Evolutionary conservation across 345 rosid genomes (phyloP).

Genomic region (Bruguiera parviflora): DNA sequence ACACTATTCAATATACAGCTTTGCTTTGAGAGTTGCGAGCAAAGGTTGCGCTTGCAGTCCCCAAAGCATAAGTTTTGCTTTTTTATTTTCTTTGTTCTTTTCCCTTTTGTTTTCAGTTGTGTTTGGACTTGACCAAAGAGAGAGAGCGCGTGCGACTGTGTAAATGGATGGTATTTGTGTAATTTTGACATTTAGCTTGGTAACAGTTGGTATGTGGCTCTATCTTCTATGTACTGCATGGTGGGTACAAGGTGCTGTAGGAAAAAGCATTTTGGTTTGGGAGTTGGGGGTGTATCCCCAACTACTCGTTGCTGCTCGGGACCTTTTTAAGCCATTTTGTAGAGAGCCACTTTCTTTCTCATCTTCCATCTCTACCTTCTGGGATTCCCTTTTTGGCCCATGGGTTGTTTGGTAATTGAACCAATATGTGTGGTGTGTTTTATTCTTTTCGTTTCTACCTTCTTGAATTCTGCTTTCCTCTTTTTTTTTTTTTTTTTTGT

Average conservation of each 20-base stretch:
- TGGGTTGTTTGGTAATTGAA: neutral
- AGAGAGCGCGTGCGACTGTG: neutral
- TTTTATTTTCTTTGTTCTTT: conserved; percentile 20
- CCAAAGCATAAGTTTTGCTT: conserved; percentile 38
- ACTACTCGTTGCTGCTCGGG: conserved; percentile 20
- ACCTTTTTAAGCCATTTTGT: conserved; percentile 14
- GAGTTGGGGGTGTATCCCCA: conserved; percentile 24
- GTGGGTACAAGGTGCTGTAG: conserved; percentile 6
- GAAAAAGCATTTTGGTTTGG: conserved; percentile 30
- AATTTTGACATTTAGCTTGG: conserved; percentile 1
- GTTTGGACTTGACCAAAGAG: conserved; percentile 14
- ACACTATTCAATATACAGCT: conserved; percentile 14
- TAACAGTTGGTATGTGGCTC: conserved; percentile 21
- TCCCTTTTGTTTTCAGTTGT: conserved; percentile 28
- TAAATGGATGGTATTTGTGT: neutral
- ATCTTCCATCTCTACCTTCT: conserved; percentile 4
- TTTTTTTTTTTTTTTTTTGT: too few species aligned
- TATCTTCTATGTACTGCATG: conserved; percentile 20
- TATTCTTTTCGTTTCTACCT: too few species aligned
- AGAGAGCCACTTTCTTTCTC: conserved; percentile 11
- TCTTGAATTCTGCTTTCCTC: too few species aligned
- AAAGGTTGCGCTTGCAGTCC: conserved; percentile 49
- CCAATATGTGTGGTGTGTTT: too few species aligned
- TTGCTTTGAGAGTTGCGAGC: conserved; percentile 55
- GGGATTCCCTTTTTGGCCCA: conserved; percentile 25